These are phyloP conservation scores for Saccharomyces pastorianus DNA, from an alignment of 1,139 yeast species.

Conservation along the genomic window DNA sequence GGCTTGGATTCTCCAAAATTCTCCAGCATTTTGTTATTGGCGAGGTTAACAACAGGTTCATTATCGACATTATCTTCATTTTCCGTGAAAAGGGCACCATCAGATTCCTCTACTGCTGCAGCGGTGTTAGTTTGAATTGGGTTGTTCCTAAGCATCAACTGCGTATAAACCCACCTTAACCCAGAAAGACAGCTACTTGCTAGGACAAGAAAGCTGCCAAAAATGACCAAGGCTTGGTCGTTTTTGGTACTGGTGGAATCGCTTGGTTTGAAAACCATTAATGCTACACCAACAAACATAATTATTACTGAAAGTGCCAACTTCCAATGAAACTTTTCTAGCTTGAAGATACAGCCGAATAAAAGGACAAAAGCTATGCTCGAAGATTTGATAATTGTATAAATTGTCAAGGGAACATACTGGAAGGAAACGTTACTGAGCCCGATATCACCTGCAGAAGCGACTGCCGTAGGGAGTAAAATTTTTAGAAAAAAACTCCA, in stretches of 20 bases:
- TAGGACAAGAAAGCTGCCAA: conserved; percentile 68
- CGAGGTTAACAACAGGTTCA: neutral
- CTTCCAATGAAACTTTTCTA: conserved; percentile 65
- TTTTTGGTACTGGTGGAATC: conserved; percentile 26
- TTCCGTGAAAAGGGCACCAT: neutral
- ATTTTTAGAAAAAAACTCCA: conserved; percentile 40
- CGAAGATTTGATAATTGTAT: conserved; percentile 88
- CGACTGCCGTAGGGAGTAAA: conserved; percentile 77
- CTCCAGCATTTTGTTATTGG: neutral
- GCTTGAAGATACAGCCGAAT: conserved; percentile 71
- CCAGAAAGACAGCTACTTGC: conserved; percentile 80
- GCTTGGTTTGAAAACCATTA: conserved; percentile 59
- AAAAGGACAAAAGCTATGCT: conserved; percentile 78
- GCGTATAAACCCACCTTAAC: conserved; percentile 90
- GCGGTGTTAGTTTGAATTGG: conserved; percentile 3
- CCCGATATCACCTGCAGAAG: conserved; percentile 91
- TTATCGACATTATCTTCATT: neutral
- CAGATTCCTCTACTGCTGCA: neutral
- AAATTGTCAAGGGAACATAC: conserved; percentile 70
- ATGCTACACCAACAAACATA: conserved; percentile 74
- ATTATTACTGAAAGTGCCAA: conserved; percentile 59
- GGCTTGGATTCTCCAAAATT: conserved; percentile 19
- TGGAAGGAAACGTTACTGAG: conserved; percentile 77
- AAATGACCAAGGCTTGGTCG: conserved; percentile 19
- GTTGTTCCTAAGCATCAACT: conserved; percentile 44